Base-by-base conservation (phyloP, 805 yeast species). In the Komagataella ulmi region DNA sequence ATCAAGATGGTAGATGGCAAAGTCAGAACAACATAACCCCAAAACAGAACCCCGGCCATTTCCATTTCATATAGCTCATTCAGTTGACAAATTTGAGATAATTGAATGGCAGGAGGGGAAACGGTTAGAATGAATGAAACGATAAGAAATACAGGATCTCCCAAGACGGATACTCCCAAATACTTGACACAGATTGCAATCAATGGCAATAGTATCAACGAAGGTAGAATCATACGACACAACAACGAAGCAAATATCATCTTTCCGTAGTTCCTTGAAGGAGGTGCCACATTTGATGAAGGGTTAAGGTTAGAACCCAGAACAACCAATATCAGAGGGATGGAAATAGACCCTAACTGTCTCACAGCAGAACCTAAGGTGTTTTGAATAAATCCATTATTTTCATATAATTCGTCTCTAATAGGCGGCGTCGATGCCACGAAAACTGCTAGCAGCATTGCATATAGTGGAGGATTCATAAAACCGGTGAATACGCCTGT, bases 391-490 rank as follows among this genome's bases (percentile, higher is more conserved):
- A 85, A 85, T 0, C 88, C 82, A 51, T 74, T 64, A 36, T 75
- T 69, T 53, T 72, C 75, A 61, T 80, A 85, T 55, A 85, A 79
- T 51, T 72, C 70, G 44, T 70, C 66, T 59, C 82, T 84, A 17
- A 85, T 57, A 3, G 66, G 65, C 4, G 85, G 82, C 17, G 83
- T 69, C 0, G 87, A 76, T 3, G 91, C 93, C 52, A 85, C 84
- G 21, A 84, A 51, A 14, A 85, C 77, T 3, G 90, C 75, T 1
- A 80, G 64, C 8, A 81, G 61, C 90, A 85, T 85, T 7, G 95
- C 82, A 66, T 82, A 85, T 52, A 85, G 67, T 14, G 93, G 95
- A n/a, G 95, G 93, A 60, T 85, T 85, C 86, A 85, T 82, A 54
- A 74, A 74, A 6, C 65, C 57, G 47, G 67, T 60, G 30, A 78